These are phyloP conservation scores for Lipomyces oligophaga DNA, from an alignment of 805 yeast genomes.

Conservation along the genomic window DNA sequence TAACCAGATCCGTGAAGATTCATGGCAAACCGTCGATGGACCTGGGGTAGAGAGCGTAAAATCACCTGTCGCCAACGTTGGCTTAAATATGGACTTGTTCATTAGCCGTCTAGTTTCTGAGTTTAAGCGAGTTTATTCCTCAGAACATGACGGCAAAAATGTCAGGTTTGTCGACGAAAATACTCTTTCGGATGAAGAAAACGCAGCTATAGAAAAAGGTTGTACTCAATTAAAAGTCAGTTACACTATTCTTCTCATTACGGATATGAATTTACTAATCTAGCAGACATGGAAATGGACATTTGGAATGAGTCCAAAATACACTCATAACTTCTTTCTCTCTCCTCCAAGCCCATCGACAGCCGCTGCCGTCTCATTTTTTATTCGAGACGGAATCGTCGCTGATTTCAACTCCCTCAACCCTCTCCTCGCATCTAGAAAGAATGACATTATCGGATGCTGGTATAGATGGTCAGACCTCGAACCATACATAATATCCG, in stretches of 20 bases:
- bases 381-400: conserved; percentile 12
- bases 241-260: not conserved
- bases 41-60: conserved; percentile 71
- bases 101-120: conserved; percentile 43
- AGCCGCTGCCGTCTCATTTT: conserved; percentile 4
- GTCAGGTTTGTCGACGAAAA: conserved; percentile 14
- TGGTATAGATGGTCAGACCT: no score
- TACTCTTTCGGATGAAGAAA: conserved; percentile 1
- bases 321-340: conserved; percentile 47
- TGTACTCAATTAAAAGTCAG: conserved; percentile 15
- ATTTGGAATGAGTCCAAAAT: conserved; percentile 72
- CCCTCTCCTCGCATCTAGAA: no score
- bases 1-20: conserved; percentile 42
- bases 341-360: conserved; percentile 1
- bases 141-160: not conserved
- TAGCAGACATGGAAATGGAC: conserved; percentile 60
- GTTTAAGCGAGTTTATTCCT: conserved; percentile 39
- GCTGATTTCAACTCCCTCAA: no score
- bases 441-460: no score
- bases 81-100: conserved; percentile 46
- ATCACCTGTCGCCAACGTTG: conserved; percentile 71
- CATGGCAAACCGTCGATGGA: conserved; percentile 44
- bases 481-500: no score
- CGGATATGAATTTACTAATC: not conserved
- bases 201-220: conserved; percentile 3